Percentiles rank a stretch among this genome's conserved stretches.
Conservation (phyloP, 2,329 filamentous ascomycete species). For the Aspergillus sp. region DNA sequence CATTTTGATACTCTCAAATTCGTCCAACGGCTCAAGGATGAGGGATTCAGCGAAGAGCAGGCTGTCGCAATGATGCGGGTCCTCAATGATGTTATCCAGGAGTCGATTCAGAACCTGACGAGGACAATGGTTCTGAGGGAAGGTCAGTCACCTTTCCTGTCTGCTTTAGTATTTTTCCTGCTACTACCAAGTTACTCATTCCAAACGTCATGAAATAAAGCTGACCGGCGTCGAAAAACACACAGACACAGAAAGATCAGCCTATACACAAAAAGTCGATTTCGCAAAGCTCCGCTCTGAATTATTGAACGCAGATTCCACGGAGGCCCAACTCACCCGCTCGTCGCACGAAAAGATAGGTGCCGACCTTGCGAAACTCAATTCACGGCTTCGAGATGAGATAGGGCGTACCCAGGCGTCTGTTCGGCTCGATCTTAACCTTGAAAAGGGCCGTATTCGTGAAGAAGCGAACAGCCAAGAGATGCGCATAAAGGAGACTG, state of each 20-base stretch:
- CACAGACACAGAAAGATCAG: slow-evolving; percentile 51
- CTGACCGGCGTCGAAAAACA: slow-evolving; percentile 2
- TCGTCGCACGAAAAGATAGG: slow-evolving; percentile 88
- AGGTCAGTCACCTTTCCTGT: slow-evolving; percentile 56
- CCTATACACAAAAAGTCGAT: slow-evolving; percentile 85
- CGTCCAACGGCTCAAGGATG: slow-evolving; percentile 81
- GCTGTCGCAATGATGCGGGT: slow-evolving; percentile 98
- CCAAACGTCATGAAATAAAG: neutral
- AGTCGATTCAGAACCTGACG: slow-evolving; percentile 96
- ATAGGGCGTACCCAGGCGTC: slow-evolving; percentile 92
- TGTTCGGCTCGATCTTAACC: slow-evolving; percentile 86
- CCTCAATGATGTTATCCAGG: slow-evolving; percentile 92
- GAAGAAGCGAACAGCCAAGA: slow-evolving; percentile 97
- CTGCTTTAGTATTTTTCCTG: neutral
- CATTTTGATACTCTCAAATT: slow-evolving; percentile 99
- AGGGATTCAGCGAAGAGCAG: slow-evolving; percentile 95
- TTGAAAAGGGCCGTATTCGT: slow-evolving; percentile 93
- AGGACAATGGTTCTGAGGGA: slow-evolving; percentile 97
- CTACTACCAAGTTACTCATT: neutral
- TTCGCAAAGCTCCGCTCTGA: slow-evolving; percentile 96
- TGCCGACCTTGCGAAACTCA: slow-evolving; percentile 93
- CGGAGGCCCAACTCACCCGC: slow-evolving; percentile 83
- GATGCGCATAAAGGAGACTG: slow-evolving; percentile 97
- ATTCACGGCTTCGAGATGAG: slow-evolving; percentile 85
- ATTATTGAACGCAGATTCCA: slow-evolving; percentile 85